phyloP scores from a whole-genome alignment of 2,329 filamentous ascomycete species.

The Metarhizium humberi region DNA sequence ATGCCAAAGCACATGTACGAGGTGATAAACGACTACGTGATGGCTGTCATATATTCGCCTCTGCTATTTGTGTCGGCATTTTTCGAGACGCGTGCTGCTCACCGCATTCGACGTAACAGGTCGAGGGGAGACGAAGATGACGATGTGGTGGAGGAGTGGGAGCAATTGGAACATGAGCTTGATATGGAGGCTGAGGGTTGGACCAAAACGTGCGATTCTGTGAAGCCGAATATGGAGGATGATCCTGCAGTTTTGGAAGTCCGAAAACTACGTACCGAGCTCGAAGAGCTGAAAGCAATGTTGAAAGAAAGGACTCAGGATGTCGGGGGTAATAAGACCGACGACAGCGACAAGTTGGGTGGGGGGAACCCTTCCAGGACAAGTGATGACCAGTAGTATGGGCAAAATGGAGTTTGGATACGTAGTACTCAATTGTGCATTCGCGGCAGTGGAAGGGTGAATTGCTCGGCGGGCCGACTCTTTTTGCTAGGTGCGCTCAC shows the following conservation, averaged over 20 bases:
- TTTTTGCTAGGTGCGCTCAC: no score
- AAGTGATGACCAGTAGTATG: not conserved
- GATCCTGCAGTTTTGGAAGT: slow-evolving; percentile 69
- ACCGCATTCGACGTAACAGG: slow-evolving; percentile 62
- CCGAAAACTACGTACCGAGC: slow-evolving; percentile 46
- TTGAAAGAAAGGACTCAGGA: slow-evolving; percentile 22
- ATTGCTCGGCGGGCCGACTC: no score
- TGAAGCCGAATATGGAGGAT: slow-evolving; percentile 71
- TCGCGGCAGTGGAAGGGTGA: no score
- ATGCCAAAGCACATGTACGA: slow-evolving; percentile 66
- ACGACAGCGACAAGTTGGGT: not conserved
- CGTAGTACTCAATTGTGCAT: not conserved
- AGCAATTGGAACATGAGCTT: slow-evolving; percentile 62
- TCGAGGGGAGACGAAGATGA: slow-evolving; percentile 80
- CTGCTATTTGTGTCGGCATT: slow-evolving; percentile 70
- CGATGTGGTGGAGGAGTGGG: slow-evolving; percentile 85
- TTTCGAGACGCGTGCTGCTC: slow-evolving; percentile 58
- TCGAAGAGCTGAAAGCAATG: slow-evolving; percentile 46
- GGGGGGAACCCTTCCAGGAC: not conserved
- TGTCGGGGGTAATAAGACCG: not conserved
- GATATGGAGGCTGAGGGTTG: slow-evolving; percentile 81
- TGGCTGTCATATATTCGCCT: slow-evolving; percentile 78
- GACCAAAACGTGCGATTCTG: slow-evolving; percentile 68
- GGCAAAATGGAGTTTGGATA: not conserved
- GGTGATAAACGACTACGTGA: slow-evolving; percentile 77